These are phyloP conservation scores for Pisolithus sp. DNA, from an alignment of 768 basidiomycete genomes.

Conservation along the genomic window DNA sequence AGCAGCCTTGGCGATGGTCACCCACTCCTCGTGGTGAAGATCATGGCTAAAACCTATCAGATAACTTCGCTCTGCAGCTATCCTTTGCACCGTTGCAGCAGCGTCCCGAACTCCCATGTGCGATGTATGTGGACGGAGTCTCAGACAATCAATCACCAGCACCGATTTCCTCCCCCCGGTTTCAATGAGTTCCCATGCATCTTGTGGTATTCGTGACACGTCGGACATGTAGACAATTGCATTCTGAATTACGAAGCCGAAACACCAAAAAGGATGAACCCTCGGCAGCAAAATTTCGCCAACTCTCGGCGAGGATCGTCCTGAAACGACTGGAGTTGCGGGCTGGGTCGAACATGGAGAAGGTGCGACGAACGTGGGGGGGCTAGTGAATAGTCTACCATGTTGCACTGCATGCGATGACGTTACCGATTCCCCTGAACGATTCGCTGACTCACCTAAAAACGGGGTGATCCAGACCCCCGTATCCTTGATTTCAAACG, in stretches of 20 bases:
- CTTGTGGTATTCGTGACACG: conserved; percentile 72
- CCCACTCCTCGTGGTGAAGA: conserved; percentile 73
- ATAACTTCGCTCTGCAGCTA: conserved; percentile 61
- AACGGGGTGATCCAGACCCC: conserved; percentile 62
- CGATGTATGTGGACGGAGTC: conserved; percentile 60
- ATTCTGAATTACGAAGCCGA: conserved; percentile 65
- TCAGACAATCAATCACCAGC: conserved; percentile 73
- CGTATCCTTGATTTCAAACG: conserved; percentile 63
- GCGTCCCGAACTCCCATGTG: conserved; percentile 73
- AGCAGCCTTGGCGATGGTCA: conserved; percentile 51
- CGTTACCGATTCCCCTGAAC: background rate
- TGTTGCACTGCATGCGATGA: conserved; percentile 51
- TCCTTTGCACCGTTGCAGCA: conserved; percentile 44
- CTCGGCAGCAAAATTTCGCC: conserved; percentile 2
- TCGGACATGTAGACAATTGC: conserved; percentile 76
- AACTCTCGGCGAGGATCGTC: conserved; percentile 23
- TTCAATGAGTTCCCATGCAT: conserved; percentile 52
- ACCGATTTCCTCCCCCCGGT: conserved; percentile 34
- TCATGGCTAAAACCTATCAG: conserved; percentile 72
- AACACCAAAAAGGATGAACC: conserved; percentile 55
- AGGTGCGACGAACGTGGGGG: conserved; percentile 31
- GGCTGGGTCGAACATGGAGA: conserved; percentile 35
- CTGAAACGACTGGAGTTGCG: conserved; percentile 27
- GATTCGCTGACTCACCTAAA: conserved; percentile 35
- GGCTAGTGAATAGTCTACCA: conserved; percentile 55